Base-by-base conservation (phyloP, 768 basidiomycete genomes). In the Cyathus striatus region DNA sequence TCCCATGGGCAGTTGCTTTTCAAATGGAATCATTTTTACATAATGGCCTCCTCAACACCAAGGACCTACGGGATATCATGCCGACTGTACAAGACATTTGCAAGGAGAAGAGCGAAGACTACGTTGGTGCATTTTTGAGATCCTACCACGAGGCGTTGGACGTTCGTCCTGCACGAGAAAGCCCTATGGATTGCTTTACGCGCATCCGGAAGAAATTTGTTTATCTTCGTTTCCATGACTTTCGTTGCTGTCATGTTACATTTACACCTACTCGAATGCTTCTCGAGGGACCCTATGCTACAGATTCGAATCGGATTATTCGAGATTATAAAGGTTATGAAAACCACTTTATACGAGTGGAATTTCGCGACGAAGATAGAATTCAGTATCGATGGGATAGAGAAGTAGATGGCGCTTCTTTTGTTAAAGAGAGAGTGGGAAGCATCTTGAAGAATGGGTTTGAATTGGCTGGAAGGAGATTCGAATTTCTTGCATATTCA, bases 401-500 rank as follows among this genome's bases (percentile, higher is more conserved):
- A 7, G 76, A 78, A 27, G 78, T 84, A 4, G 83, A 88, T 47
- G 77, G 76, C 0, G 56, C 62, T 2, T 55, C 63, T 12, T 81
- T 83, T 56, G 66, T 90, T 2, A 60, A 68, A 16, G 65, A 75
- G 30, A 75, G 81, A 9, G 83, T 87, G 10, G 81, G 81, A 2
- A 63, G 58, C 3, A 66, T 72, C 13, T 59, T 90, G 30, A 79
- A 81, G 52, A 26, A 63, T 1, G 90, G 90, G 0, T 81, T 93
- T 41, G 57, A 69, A 23, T 69, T 93, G 22, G 90, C 77, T 6
- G 86, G 86, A 1, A 75, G 83, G 27, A 54, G 61, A 5, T 92
- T 89, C 47, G 78, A 91, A 46, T 91, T 92, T 55, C 66, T 93
- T 23, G 90, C 83, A 0, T 92, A 91, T 53, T 92, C 90, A 1